Base-by-base conservation (phyloP, 371 early-diverging fungal genomes). In the Mucor saturninus region DNA sequence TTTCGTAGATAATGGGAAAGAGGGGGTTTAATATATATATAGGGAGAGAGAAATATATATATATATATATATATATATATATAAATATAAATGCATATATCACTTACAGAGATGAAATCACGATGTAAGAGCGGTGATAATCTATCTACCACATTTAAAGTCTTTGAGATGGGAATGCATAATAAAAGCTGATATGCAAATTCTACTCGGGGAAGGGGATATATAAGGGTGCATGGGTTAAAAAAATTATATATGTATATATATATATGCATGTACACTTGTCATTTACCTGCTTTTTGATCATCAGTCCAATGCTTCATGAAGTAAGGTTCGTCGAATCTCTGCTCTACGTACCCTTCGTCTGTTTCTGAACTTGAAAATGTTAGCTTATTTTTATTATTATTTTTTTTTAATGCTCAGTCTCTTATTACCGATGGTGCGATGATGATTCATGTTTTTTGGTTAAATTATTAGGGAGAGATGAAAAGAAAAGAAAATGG, bases 311-410 rank as follows among this genome's bases (percentile, higher is more conserved):
- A 84, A 11, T 65, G 55, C 15, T 67, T 62, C 64, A 79, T 78
- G 58, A 71, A 83, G 39, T 66, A 65, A 26, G 87, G 86, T 7
- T 77, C 57, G 59, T 86, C 85, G 54, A 86, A 67, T 48, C 83
- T 74, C 59, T 81, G 84, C 59, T 89, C 89, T 54, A 83, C 82
- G 59, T 83, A 89, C 21, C 89, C 89, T 68, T 89, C 89, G 65
- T 89, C 89, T 38, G 81, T 64, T 10, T 65, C 46, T 46, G 21
- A 46, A 21, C 43, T 43, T 43, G 43, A 43, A 43, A 43, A 43
- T 43, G n/a, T 43, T n/a, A 43, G 46, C 35, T 35, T 35, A 35
- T 8, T 35, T 35, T 4, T 35, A 1, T 35, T 8, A 8, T 8
- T 8, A 35, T 0, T 35, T 35, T 1, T 6, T 35, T 35, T 4